Percentiles rank a stretch among this genome's conserved stretches.
These are phyloP conservation scores for Lyophyllum shimeji DNA, from an alignment of 768 basidiomycete genomes.

Conservation along the genomic window DNA sequence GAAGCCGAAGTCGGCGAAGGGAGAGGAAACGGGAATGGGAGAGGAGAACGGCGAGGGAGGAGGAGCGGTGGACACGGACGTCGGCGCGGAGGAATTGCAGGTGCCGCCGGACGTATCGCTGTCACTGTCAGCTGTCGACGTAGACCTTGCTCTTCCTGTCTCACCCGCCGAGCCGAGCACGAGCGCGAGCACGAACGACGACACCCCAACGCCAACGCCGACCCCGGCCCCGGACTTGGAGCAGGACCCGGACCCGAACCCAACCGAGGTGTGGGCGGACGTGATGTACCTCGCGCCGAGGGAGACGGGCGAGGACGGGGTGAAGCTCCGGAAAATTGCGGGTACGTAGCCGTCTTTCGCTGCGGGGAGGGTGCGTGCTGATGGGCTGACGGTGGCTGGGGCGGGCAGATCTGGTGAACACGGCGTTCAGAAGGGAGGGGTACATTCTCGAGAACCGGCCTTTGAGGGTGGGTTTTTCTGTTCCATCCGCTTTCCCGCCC, in stretches of 20 bases:
- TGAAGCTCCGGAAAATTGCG: constrained; percentile 27
- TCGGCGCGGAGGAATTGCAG: too few relatives aligned
- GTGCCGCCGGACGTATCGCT: too few relatives aligned
- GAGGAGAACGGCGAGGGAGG: too few relatives aligned
- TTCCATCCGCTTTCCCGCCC: not conserved
- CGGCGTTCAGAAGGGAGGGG: constrained; percentile 36
- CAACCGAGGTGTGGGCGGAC: constrained; percentile 37
- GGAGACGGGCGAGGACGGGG: constrained; percentile 24
- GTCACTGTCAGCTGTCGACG: too few relatives aligned
- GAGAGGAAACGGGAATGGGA: not conserved
- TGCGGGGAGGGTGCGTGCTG: not conserved
- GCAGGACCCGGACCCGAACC: not conserved
- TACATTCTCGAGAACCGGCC: constrained; percentile 49
- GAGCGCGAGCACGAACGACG: too few relatives aligned
- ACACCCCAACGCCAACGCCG: too few relatives aligned
- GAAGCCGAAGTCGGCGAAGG: not conserved
- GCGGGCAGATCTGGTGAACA: constrained; percentile 40
- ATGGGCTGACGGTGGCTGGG: too few relatives aligned
- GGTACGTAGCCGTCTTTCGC: constrained; percentile 19
- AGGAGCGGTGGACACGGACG: too few relatives aligned
- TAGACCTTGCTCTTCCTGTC: too few relatives aligned
- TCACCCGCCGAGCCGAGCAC: too few relatives aligned
- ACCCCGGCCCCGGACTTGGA: too few relatives aligned
- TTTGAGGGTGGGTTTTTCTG: constrained; percentile 44
- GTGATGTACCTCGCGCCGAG: constrained; percentile 58